Evolutionary conservation across 495 filamentous ascomycete genomes (phyloP), one percentile per base, ranked within the genome.

Genomic region (Aspergillus affinis): DNA sequence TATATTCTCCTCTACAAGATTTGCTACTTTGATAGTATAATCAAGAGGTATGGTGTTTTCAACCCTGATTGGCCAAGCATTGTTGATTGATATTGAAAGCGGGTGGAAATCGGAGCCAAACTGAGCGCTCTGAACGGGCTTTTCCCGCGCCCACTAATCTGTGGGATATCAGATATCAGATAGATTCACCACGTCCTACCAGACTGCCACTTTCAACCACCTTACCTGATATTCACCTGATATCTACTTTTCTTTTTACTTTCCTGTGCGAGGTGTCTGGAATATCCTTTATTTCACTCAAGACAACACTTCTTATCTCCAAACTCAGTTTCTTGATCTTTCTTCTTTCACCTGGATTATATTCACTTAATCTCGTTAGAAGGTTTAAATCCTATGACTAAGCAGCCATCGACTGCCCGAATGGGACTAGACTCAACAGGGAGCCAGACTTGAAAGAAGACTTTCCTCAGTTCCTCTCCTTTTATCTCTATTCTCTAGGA

Each of bases 321-420:
- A n/a, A n/a, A n/a, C n/a, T n/a, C n/a, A n/a, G n/a, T n/a, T n/a
- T n/a, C n/a, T n/a, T n/a, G n/a, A n/a, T n/a, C 13, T 41, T 41
- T 15, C 9, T 41, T 41, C 36, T 4, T 10, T 41, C 3, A 8
- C 30, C 30, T 32, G 2, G 36, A 15, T 44, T 12, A 20, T 47
- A 47, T 54, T 54, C 21, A 54, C 29, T 10, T 36, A 4, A 54
- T 15, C 6, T 54, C 23, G 23, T 26, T 26, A 23, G 17, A 45
- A n/a, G n/a, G 23, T 27, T 5, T 17, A 45, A 46, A 46, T 5
- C 10, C n/a, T 46, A 29, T 57, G 55, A 57, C 55, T 57, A 49
- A 57, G 45, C 55, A 49, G 32, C 27, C 50, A 59, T n/a, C 29
- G 9, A 20, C 30, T 8, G 4, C 54, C 53, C 48, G 23, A 48